These are phyloP conservation scores for Mallotus repandus DNA, from an alignment of 441 rosid species.

Conservation along the genomic window DNA sequence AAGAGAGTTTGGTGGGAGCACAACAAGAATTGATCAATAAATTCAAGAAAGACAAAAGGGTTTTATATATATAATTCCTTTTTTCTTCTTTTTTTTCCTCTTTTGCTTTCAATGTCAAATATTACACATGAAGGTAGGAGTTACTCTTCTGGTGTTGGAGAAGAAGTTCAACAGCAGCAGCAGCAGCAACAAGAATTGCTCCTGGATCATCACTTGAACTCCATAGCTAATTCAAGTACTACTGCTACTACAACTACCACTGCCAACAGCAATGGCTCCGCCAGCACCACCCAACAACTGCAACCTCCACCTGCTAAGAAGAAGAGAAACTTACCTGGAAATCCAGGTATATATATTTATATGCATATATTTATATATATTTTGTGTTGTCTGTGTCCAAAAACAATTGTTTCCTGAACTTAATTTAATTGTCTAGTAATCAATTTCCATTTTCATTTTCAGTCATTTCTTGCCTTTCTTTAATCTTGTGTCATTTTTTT, in stretches of 20 bases:
- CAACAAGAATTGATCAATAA: conserved; percentile 11
- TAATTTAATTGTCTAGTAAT: too few relatives aligned
- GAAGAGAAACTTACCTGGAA: conserved; percentile 57
- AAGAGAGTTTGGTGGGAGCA: conserved; percentile 26
- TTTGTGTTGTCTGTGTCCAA: too few relatives aligned
- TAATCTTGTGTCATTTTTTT: background rate
- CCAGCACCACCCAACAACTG: conserved; percentile 25
- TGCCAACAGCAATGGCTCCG: conserved; percentile 34
- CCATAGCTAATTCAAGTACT: conserved; percentile 25
- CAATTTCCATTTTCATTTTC: too few relatives aligned
- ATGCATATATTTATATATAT: background rate
- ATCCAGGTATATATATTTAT: conserved; percentile 37
- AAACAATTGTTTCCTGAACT: background rate
- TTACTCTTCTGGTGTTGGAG: conserved; percentile 35
- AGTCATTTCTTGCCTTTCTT: background rate
- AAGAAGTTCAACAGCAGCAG: conserved; percentile 23
- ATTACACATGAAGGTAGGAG: conserved; percentile 43
- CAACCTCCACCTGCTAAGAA: conserved; percentile 36
- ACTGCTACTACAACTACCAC: conserved; percentile 17
- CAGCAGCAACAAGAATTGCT: conserved; percentile 16
- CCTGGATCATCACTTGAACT: conserved; percentile 15
- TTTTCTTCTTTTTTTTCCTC: background rate
- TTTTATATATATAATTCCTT: background rate
- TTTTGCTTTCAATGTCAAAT: conserved; percentile 42
- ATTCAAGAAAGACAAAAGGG: background rate